Percentiles rank a stretch among this genome's conserved stretches.
Conservation (phyloP, 257 asterid species). For the Buddleja alternifolia region DNA sequence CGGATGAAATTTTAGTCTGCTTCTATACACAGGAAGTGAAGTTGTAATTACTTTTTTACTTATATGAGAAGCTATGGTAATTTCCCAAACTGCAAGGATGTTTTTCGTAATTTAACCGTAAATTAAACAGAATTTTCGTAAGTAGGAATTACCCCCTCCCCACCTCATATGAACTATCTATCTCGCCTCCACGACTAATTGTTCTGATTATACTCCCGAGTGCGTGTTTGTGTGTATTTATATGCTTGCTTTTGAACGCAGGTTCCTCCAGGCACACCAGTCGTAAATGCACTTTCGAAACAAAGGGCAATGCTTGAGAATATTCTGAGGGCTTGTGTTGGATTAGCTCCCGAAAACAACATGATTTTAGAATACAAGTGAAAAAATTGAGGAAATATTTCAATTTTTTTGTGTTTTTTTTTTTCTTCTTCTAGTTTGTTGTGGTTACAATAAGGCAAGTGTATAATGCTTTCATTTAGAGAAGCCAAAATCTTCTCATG, state of each 20-base stretch:
- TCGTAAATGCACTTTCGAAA: constrained; percentile 70
- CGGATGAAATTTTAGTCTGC: too few species aligned
- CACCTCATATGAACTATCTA: too few species aligned
- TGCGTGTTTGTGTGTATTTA: too few species aligned
- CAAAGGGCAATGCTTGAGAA: constrained; percentile 78
- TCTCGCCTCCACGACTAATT: too few species aligned
- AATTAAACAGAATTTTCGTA: too few species aligned
- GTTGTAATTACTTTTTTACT: too few species aligned
- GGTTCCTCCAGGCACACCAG: constrained; percentile 82
- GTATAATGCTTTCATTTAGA: background rate
- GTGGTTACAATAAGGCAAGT: background rate
- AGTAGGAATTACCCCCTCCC: too few species aligned
- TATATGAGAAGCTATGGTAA: too few species aligned
- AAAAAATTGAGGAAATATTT: constrained; percentile 4
- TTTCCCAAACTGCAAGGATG: too few species aligned
- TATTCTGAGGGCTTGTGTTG: constrained; percentile 70
- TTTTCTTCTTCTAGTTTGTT: background rate
- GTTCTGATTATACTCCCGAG: too few species aligned
- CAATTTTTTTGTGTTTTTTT: background rate
- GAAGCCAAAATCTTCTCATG: background rate
- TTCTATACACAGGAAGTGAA: too few species aligned
- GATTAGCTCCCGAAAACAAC: constrained; percentile 74
- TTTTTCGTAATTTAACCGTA: too few species aligned
- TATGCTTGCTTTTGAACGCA: constrained; percentile 32
- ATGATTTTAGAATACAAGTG: constrained; percentile 75